Conservation (phyloP, 345 rosid genomes). For the Cochlearia excelsa region DNA sequence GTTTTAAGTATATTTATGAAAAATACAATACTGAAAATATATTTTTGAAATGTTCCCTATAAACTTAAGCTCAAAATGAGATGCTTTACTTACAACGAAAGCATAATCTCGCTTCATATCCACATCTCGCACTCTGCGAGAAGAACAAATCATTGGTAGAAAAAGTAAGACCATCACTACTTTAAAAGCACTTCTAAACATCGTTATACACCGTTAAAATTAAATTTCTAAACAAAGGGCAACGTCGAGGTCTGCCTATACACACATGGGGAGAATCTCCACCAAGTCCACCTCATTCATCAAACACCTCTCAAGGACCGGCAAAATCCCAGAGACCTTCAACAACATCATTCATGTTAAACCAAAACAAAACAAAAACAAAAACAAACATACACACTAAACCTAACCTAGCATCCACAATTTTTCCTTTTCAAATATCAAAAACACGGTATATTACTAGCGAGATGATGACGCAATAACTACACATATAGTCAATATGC, state of each 20-base stretch:
- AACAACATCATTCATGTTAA: slow-evolving; percentile 94
- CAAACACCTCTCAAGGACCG: slow-evolving; percentile 84
- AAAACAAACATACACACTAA: slow-evolving; percentile 38
- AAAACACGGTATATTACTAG: neutral
- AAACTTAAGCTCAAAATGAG: neutral
- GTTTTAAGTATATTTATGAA: too few species aligned
- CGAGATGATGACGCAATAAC: neutral
- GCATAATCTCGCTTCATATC: slow-evolving; percentile 99
- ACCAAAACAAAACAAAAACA: slow-evolving; percentile 9
- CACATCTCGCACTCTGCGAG: slow-evolving; percentile 95
- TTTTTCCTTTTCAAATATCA: slow-evolving; percentile 4
- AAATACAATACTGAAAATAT: too few species aligned
- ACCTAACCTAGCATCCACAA: slow-evolving; percentile 30
- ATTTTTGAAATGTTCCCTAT: too few species aligned
- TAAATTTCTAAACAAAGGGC: slow-evolving; percentile 9
- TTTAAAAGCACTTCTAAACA: slow-evolving; percentile 76
- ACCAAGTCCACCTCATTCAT: slow-evolving; percentile 83
- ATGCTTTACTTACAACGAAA: slow-evolving; percentile 68
- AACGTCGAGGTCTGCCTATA: slow-evolving; percentile 32
- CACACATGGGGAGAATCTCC: slow-evolving; percentile 37
- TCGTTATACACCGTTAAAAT: slow-evolving; percentile 58
- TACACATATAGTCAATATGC: too few species aligned
- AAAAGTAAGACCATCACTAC: slow-evolving; percentile 99
- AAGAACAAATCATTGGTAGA: slow-evolving; percentile 69
- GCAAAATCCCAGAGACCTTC: slow-evolving; percentile 95